Conservation (phyloP, 176 grass and related monocot species). For the Zoysia japonica region DNA sequence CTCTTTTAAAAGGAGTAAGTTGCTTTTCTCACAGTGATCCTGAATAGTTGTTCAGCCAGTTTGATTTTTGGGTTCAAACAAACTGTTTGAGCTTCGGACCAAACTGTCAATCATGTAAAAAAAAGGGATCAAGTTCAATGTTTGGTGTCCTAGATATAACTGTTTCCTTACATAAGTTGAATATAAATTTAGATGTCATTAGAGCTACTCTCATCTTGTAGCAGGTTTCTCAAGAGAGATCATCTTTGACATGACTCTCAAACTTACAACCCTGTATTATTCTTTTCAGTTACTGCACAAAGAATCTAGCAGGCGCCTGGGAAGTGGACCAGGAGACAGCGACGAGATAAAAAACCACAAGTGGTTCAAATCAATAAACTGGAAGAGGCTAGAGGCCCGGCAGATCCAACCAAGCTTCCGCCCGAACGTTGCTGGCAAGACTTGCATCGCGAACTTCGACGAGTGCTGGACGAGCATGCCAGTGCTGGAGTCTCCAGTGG, state of each 20-base stretch:
- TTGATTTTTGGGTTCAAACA: conserved; percentile 12
- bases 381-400: conserved; percentile 75
- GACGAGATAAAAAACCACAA: conserved; percentile 92
- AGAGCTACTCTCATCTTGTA: not conserved
- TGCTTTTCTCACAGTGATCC: conserved; percentile 15
- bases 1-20: conserved; percentile 92
- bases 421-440: conserved; percentile 77
- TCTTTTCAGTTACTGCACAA: conserved; percentile 77
- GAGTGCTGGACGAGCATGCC: conserved; percentile 94
- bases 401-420: conserved; percentile 92
- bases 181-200: not conserved
- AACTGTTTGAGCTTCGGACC: not conserved
- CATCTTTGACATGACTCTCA: not conserved
- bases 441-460: conserved; percentile 82
- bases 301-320: conserved; percentile 74
- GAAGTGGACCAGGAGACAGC: conserved; percentile 58
- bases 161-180: not conserved
- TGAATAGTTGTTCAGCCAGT: not conserved
- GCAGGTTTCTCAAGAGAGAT: not conserved
- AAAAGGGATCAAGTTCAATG: not conserved
- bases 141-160: not conserved
- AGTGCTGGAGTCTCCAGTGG: conserved; percentile 71
- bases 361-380: conserved; percentile 94
- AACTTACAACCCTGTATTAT: not conserved
- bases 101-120: not conserved